Evolutionary conservation across 2,329 filamentous ascomycete species (phyloP).

Genomic region (Xenoacremonium recifei): DNA sequence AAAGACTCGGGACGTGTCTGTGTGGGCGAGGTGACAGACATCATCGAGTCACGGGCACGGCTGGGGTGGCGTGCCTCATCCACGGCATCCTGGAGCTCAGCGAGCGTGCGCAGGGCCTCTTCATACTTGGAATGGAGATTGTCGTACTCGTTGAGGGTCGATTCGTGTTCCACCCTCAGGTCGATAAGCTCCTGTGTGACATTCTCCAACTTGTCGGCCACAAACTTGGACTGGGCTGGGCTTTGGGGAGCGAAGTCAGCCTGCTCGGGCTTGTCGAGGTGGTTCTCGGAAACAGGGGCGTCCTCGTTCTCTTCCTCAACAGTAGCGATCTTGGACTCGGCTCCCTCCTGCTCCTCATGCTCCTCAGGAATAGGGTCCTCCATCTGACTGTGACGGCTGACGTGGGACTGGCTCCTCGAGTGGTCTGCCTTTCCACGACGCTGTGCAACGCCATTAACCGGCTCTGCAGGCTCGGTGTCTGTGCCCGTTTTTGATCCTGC

Average conservation of each 20-base stretch:
- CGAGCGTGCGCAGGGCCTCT: slow-evolving; percentile 76
- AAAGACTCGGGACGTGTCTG: slow-evolving; percentile 71
- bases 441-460: slow-evolving; percentile 39
- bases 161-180: slow-evolving; percentile 86
- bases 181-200: slow-evolving; percentile 91
- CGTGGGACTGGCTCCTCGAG: slow-evolving; percentile 53
- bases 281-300: slow-evolving; percentile 1
- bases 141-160: slow-evolving; percentile 77
- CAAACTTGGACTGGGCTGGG: slow-evolving; percentile 78
- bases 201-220: slow-evolving; percentile 88
- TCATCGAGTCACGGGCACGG: slow-evolving; percentile 53
- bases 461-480: slow-evolving; percentile 20
- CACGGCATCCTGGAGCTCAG: slow-evolving; percentile 80
- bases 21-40: slow-evolving; percentile 51
- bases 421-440: slow-evolving; percentile 49
- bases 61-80: slow-evolving; percentile 72
- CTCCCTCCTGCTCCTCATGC: slow-evolving; percentile 40
- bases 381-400: slow-evolving; percentile 53
- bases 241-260: slow-evolving; percentile 50
- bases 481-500: slow-evolving; percentile 22
- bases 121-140: slow-evolving; percentile 86
- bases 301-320: slow-evolving; percentile 35
- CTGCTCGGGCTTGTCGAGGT: slow-evolving; percentile 14
- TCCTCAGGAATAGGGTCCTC: slow-evolving; percentile 56
- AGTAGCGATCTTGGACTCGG: slow-evolving; percentile 27